Evolutionary conservation across 495 filamentous ascomycete genomes (phyloP).

Genomic region (Neurospora tetraspora): DNA sequence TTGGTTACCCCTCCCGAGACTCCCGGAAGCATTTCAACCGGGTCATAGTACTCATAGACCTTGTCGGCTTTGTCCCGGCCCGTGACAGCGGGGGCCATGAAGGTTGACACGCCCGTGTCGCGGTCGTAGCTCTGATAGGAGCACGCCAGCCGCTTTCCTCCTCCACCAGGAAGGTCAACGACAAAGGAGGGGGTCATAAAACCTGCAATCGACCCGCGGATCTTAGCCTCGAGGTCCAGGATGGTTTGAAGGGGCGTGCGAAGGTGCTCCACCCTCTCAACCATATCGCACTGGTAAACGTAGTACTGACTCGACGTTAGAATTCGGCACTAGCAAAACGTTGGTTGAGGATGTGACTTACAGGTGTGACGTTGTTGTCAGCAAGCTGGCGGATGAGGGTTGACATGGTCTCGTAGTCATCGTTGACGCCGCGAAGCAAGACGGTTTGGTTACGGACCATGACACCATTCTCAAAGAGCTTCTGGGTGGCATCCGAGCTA

Average conservation of each 20-base stretch:
- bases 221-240: constrained; percentile 40
- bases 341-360: constrained; percentile 15
- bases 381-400: constrained; percentile 40
- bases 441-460: constrained; percentile 44
- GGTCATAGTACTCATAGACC: constrained; percentile 49
- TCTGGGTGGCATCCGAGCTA: constrained; percentile 37
- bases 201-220: constrained; percentile 48
- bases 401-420: constrained; percentile 41
- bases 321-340: neutral
- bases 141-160: constrained; percentile 47
- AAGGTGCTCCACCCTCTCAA: constrained; percentile 46
- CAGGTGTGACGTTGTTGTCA: constrained; percentile 44
- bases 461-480: constrained; percentile 39
- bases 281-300: constrained; percentile 52
- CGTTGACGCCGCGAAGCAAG: constrained; percentile 46
- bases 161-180: constrained; percentile 50
- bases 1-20: neutral
- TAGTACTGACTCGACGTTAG: constrained; percentile 36
- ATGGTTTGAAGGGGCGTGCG: constrained; percentile 48
- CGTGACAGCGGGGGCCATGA: constrained; percentile 42
- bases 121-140: constrained; percentile 41
- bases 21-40: constrained; percentile 20
- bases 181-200: constrained; percentile 52
- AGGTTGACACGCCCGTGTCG: constrained; percentile 39
- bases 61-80: constrained; percentile 33